Evolutionary conservation across 2,329 filamentous ascomycete species (phyloP).

Genomic region (Penicillium sp.): DNA sequence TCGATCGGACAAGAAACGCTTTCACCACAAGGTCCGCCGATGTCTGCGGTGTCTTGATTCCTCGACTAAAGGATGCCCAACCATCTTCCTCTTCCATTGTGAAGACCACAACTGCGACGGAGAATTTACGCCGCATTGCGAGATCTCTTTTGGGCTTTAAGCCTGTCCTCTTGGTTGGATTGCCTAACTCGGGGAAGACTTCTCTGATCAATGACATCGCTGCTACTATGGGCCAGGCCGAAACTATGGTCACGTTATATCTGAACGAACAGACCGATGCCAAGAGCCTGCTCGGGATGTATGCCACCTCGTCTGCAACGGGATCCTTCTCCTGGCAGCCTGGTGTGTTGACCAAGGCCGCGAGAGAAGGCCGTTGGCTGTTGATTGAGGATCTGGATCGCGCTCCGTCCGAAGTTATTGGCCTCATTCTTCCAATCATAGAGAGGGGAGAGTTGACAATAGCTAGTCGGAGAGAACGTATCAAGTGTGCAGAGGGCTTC

Average conservation of each 20-base stretch:
- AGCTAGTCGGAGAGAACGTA: slow-evolving; percentile 77
- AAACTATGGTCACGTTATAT: slow-evolving; percentile 85
- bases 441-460: slow-evolving; percentile 88
- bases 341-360: slow-evolving; percentile 87
- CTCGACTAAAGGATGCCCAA: slow-evolving; percentile 49
- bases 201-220: slow-evolving; percentile 77
- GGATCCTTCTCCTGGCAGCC: slow-evolving; percentile 89
- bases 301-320: slow-evolving; percentile 80
- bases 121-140: slow-evolving; percentile 67
- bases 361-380: slow-evolving; percentile 91
- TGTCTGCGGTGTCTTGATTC: slow-evolving; percentile 64
- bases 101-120: slow-evolving; percentile 64
- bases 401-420: slow-evolving; percentile 90
- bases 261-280: slow-evolving; percentile 98
- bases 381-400: slow-evolving; percentile 95
- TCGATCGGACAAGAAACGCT: slow-evolving; percentile 27
- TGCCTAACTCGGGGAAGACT: slow-evolving; percentile 87
- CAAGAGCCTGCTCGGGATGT: slow-evolving; percentile 90
- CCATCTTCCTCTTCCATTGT: slow-evolving; percentile 54
- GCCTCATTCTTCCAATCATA: slow-evolving; percentile 84
- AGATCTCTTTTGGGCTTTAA: slow-evolving; percentile 60
- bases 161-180: slow-evolving; percentile 74
- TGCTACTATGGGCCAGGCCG: slow-evolving; percentile 68
- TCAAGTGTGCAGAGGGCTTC: slow-evolving; percentile 78
- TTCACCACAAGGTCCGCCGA: slow-evolving; percentile 59